Evolutionary conservation across 768 basidiomycete species (phyloP), one percentile per base, ranked within the genome.

Genomic region (Naganishia onofrii): DNA sequence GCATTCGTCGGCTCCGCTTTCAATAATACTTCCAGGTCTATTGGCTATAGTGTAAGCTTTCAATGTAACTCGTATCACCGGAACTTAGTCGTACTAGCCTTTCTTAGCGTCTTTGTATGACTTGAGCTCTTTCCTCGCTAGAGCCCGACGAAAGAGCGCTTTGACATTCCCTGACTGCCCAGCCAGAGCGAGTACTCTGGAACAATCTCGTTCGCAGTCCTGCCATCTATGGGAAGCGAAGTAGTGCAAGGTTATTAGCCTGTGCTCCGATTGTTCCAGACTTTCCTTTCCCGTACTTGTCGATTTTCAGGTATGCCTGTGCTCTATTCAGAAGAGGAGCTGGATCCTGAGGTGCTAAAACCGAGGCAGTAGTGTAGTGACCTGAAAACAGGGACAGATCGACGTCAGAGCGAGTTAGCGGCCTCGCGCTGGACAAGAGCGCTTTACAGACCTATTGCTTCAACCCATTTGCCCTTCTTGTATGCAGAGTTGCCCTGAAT

Each of bases 241-340:
- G 19, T 54, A 66, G 68, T 69, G 32, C 72, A 32, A 58, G 53
- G 48, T n/a, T 23, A 6, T 51, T 12, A 58, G 23, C 26, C 31
- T 19, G 48, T 51, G 21, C 21, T 3, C 13, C 23, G 2, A 12
- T 1, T n/a, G 13, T 23, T 70, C 31, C 10, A 54, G 5, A 54
- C 15, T 4, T 10, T 34, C 6, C 60, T 65, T 69, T 75, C 81
- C 88, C 92, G 83, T 84, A 93, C 93, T 95, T 96, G 86, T 88
- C 88, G 83, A 95, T 86, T 85, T 93, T 94, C 71, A 97, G 85
- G 83, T 94, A 94, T 31, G 92, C 91, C 42, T 91, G 90, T 3
- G 92, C 91, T 53, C 94, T 87, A 78, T 97, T 97, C 38, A 94
- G 84, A 38, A 89, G 88, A 72, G 88, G 90, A 0, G 91, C 89